Evolutionary conservation across 2,329 filamentous ascomycete species (phyloP), one percentile per base, ranked within the genome.

Genomic region (Botryotinia calthae): DNA sequence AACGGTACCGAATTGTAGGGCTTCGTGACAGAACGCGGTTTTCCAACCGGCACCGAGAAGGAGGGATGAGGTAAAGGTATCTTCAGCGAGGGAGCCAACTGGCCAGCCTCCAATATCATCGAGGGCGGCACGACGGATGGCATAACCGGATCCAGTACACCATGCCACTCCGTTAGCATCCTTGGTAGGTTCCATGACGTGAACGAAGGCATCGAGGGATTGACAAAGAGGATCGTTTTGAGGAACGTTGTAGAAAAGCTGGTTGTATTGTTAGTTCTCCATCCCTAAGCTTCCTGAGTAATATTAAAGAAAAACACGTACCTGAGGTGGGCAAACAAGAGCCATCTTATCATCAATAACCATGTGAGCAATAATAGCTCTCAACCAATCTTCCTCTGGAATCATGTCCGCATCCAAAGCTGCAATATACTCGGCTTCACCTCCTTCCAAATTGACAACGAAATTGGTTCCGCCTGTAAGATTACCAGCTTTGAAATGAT

Each of bases 321-420:
- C 78, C 75, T 90, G 87, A 20, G 87, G 87, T 40, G 87, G 87
- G 77, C 87, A 89, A n/a, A 86, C 87, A 66, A 89, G 83, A 66
- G 86, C 87, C 82, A 89, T 83, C 79, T 86, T 87, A 59, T 84
- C 82, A 77, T 90, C 87, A 18, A 70, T 56, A n/a, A 90, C 77
- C 71, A 90, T 79, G 78, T 90, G 89, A 71, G 89, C 87, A n/a
- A 90, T 80, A 25, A 88, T 79, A 42, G 87, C 85, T 56, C 88
- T 86, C 25, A 91, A 83, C 87, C 88, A 91, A 64, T 87, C 82
- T 69, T 82, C 83, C 79, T 90, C 87, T 10, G 88, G 87, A 79
- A 91, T 90, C 89, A 91, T 91, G 78, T 91, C 89, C 31, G 89
- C 89, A 78, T 91, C 89, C 48, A 91, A 82, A 56, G 87, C 87